Percentiles rank a stretch among this genome's conserved stretches.
Conservation (phyloP, 305 asterid species). For the Stenogyne calaminthoides region DNA sequence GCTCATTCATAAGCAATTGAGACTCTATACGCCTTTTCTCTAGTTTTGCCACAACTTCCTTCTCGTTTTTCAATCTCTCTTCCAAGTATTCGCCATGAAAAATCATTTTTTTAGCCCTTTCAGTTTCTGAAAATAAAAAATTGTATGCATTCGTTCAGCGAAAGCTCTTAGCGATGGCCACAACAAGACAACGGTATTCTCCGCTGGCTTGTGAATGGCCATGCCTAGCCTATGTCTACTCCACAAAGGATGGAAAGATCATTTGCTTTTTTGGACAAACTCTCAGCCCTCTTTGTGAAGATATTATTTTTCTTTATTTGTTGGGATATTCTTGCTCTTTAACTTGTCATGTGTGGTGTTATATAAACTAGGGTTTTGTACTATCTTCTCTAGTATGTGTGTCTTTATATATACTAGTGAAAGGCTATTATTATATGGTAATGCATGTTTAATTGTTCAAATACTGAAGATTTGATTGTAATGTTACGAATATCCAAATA, state of each 20-base stretch:
- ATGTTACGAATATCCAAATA: no score
- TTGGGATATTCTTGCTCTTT: no score
- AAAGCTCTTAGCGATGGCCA: conserved; percentile 28
- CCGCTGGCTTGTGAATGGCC: conserved; percentile 20
- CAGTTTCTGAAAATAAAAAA: neutral
- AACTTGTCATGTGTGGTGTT: no score
- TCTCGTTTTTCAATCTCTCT: neutral
- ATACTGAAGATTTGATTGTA: no score
- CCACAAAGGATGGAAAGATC: no score
- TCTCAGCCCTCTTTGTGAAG: neutral
- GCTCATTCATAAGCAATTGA: neutral
- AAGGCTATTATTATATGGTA: neutral
- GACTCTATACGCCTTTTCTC: neutral
- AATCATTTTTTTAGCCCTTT: conserved; percentile 6
- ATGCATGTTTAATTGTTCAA: no score
- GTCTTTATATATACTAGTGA: neutral
- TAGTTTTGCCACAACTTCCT: neutral
- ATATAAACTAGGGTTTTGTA: neutral
- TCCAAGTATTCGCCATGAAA: no score
- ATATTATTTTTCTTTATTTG: neutral
- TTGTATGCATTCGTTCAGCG: conserved; percentile 2
- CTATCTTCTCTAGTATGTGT: no score
- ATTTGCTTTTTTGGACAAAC: conserved; percentile 14
- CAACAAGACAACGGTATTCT: conserved; percentile 22
- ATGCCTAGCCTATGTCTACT: conserved; percentile 7